Base-by-base conservation (phyloP, 768 basidiomycete genomes). In the Termitomyces sp. region DNA sequence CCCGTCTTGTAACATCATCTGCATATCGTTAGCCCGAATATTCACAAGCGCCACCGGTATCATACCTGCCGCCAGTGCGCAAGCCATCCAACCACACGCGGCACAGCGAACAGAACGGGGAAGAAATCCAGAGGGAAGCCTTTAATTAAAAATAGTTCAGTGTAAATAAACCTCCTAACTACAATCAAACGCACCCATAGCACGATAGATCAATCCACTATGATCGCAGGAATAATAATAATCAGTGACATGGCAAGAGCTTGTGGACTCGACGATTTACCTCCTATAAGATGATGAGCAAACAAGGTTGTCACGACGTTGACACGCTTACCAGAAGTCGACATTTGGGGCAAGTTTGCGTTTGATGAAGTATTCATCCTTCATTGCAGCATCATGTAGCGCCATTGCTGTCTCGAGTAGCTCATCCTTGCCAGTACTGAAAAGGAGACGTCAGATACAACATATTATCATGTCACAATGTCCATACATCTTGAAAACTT, bases 121-220 rank as follows among this genome's bases (percentile, higher is more conserved):
- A 94, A 95, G 70, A 90, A 95, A 72, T 96, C 94, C 60, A 90
- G 78, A 2, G 94, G 94, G 80, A 95, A 95, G 41, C 93, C 90
- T 90, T 58, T n/a, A n/a, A n/a, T n/a, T 40, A 29, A 59, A 56
- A 33, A 16, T n/a, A 13, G 60, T 50, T 38, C 49, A 38, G 56
- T 33, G 43, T 39, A 52, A 38, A 50, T 56, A 15, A 33, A 23
- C 13, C 7, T n/a, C 32, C 22, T 39, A 45, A 25, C 25, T 22
- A 33, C 53, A 25, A 23, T 36, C 35, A 31, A 35, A 33, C 49
- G 60, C 68, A 91, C 90, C 91, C 91, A 94, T 94, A 20, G 90
- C 90, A 47, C 91, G 88, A 69, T 95, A 95, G 62, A 95, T 94
- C 54, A 94, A 70, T 7, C 91, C 91, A 60, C 91, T 93, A 33